Evolutionary conservation across 768 basidiomycete species (phyloP).

Genomic region (Psilocybe cubensis): DNA sequence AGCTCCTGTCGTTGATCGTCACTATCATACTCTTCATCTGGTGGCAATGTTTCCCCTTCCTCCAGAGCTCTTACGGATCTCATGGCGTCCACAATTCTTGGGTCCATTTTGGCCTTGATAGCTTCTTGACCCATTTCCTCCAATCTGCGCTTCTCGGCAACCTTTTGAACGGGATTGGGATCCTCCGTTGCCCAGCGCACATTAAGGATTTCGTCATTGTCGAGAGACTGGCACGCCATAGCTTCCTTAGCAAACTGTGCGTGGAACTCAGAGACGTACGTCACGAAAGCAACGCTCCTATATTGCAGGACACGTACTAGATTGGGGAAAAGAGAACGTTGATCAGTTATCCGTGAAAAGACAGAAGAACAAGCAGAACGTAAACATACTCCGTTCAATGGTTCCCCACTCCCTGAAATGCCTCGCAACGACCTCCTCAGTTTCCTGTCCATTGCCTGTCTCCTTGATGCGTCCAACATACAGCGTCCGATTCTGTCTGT

Average conservation of each 20-base stretch:
- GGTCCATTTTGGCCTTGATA: constrained; percentile 84
- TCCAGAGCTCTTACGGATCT: constrained; percentile 86
- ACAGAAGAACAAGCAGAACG: neutral
- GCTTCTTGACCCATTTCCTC: constrained; percentile 87
- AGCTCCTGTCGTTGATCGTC: constrained; percentile 28
- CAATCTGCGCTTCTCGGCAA: constrained; percentile 80
- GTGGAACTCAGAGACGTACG: constrained; percentile 82
- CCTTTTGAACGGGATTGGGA: constrained; percentile 91
- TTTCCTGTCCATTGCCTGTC: constrained; percentile 85
- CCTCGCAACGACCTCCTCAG: constrained; percentile 85
- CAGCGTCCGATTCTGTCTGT: constrained; percentile 89
- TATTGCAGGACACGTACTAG: constrained; percentile 90
- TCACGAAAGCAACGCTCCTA: constrained; percentile 96
- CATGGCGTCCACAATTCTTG: constrained; percentile 88
- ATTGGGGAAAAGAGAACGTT: constrained; percentile 3
- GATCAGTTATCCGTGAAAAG: neutral
- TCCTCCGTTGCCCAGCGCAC: constrained; percentile 99
- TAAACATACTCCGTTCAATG: constrained; percentile 82
- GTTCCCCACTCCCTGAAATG: constrained; percentile 98
- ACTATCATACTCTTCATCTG: constrained; percentile 40
- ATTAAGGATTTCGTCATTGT: constrained; percentile 97
- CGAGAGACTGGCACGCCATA: constrained; percentile 98
- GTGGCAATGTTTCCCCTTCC: constrained; percentile 64
- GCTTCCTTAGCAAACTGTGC: constrained; percentile 98
- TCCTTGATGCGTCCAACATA: constrained; percentile 96